Conservation (phyloP, 2,329 filamentous ascomycete genomes). For the Calycina marina region DNA sequence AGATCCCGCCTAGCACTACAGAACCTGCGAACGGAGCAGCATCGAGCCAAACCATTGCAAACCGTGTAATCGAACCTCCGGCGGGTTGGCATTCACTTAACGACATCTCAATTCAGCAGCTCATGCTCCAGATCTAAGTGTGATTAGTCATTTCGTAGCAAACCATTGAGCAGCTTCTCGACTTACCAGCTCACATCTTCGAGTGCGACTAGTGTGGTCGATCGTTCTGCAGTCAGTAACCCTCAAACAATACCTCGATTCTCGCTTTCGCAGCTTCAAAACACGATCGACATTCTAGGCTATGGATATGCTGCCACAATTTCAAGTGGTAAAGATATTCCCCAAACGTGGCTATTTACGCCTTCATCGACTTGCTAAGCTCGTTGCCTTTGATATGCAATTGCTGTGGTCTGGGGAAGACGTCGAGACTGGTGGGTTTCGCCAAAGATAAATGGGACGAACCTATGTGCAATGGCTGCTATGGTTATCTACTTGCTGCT, state of each 20-base stretch:
- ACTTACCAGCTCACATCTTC: slow-evolving; percentile 7
- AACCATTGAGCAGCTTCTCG: slow-evolving; percentile 5
- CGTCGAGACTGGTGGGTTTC: slow-evolving; percentile 9
- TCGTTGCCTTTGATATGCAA: slow-evolving; percentile 8
- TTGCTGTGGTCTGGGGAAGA: slow-evolving; percentile 10
- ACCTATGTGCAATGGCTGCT: slow-evolving; percentile 11
- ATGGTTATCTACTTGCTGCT: slow-evolving; percentile 10
- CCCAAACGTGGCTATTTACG: slow-evolving; percentile 1
- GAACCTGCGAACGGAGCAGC: slow-evolving; percentile 7
- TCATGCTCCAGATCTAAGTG: slow-evolving; percentile 8
- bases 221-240: slow-evolving; percentile 5
- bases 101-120: slow-evolving; percentile 9
- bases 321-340: slow-evolving; percentile 5
- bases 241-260: slow-evolving; percentile 8
- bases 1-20: slow-evolving; percentile 6
- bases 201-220: slow-evolving; percentile 5
- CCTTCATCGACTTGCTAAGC: slow-evolving; percentile 5
- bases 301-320: slow-evolving; percentile 5
- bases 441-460: slow-evolving; percentile 10
- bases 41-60: slow-evolving; percentile 9
- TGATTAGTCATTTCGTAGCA: slow-evolving; percentile 7
- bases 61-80: slow-evolving; percentile 10
- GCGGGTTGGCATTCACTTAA: slow-evolving; percentile 7
- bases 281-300: slow-evolving; percentile 3
- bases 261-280: slow-evolving; percentile 5